A percentile compares a stretch with the other conserved stretches of the same genome.
Conservation (phyloP, 768 basidiomycete genomes). For the Galerina marginata region DNA sequence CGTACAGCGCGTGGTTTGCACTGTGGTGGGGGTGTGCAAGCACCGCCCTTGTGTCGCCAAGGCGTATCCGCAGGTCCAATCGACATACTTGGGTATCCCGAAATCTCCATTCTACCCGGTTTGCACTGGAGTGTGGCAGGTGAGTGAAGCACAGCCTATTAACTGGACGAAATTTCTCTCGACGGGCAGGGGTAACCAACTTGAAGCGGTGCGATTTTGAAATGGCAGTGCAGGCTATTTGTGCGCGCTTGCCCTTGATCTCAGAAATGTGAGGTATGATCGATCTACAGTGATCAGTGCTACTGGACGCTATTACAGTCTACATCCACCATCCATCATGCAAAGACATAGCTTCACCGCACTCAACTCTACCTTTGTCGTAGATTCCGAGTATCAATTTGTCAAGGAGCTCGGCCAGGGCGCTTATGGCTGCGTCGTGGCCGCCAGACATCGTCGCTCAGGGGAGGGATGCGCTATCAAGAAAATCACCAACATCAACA, state of each 20-base stretch:
- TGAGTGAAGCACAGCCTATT: not conserved
- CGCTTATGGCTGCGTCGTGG: slow-evolving; percentile 91
- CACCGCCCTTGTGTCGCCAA: too few species aligned
- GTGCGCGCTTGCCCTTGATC: slow-evolving; percentile 26
- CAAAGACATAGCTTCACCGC: slow-evolving; percentile 81
- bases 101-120: not conserved
- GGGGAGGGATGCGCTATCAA: slow-evolving; percentile 95
- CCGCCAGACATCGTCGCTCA: slow-evolving; percentile 81
- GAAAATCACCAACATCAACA: slow-evolving; percentile 95
- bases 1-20: too few species aligned
- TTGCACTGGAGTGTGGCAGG: not conserved
- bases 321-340: slow-evolving; percentile 42
- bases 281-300: slow-evolving; percentile 19
- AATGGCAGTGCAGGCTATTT: slow-evolving; percentile 25
- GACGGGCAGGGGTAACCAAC: too few species aligned
- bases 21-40: not conserved
- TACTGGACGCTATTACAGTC: slow-evolving; percentile 7
- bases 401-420: slow-evolving; percentile 98
- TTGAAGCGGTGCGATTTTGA: not conserved
- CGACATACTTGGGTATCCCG: too few species aligned
- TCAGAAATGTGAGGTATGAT: slow-evolving; percentile 17
- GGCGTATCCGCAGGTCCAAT: too few species aligned
- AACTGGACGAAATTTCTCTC: too few species aligned
- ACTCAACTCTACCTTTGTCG: slow-evolving; percentile 85
- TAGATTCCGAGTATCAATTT: slow-evolving; percentile 89